Base-by-base conservation (phyloP, 768 basidiomycete genomes). In the Kwoniella newhampshirensis region DNA sequence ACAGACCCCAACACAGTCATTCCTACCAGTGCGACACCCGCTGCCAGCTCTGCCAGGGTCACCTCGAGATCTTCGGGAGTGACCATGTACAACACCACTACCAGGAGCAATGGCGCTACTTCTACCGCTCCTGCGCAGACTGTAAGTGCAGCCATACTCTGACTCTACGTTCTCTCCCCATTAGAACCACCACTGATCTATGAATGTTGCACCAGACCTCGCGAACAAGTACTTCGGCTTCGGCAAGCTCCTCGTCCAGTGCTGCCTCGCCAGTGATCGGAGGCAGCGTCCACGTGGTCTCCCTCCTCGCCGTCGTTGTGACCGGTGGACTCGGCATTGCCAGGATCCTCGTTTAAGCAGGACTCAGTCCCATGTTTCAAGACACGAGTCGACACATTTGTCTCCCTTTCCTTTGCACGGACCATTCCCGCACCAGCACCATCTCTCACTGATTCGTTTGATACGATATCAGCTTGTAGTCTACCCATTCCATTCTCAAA, bases 71-170 rank as follows among this genome's bases (percentile, higher is more conserved):
- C 51, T 45, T 47, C 44, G 3, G 54, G 54, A 7, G 15, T 56
- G 20, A 56, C 54, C 21, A 37, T 49, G 13, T 56, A 56, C 28
- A 56, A 56, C 15, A 56, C 54, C 4, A 56, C 54, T 4, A 56
- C 54, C 6, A 48, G 54, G 40, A 49, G 30, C 30, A 32, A 20
- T 4, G 48, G 46, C 36, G 37, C 48, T 3, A 28, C 23, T 4
- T 39, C 46, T 5, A 56, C 54, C 8, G 42, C 46, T 26, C 37
- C 46, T 27, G 54, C 54, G 39, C 54, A 56, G 40, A 54, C 52
- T 23, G 54, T 56, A 21, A 42, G 54, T 56, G 21, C n/a, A 20
- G 23, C 18, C 45, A 23, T 30, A 21, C 30, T n/a, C 35, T 26
- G 20, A 23, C 26, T 25, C 44, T 18, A 6, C 32, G 17, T n/a